Conservation (phyloP, 257 asterid genomes). For the Paraleonurus japonicus region DNA sequence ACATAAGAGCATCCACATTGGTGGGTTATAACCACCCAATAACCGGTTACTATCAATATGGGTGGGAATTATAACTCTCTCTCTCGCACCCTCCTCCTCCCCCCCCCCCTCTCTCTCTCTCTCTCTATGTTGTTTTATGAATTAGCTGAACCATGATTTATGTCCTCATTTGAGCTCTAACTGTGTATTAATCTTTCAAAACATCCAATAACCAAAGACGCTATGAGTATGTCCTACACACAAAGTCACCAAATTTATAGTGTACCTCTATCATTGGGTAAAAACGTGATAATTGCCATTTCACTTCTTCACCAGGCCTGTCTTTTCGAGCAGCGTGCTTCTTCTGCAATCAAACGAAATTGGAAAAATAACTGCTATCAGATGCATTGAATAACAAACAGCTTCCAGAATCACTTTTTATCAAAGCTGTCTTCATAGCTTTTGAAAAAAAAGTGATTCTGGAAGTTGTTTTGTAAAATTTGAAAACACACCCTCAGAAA, state of each 20-base stretch:
- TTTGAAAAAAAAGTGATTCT: too few relatives aligned
- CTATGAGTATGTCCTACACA: conserved; percentile 18
- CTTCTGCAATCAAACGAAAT: conserved; percentile 51
- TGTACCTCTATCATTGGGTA: conserved; percentile 95
- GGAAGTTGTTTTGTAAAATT: too few relatives aligned
- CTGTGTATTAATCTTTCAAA: conserved; percentile 19
- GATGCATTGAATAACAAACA: conserved; percentile 19
- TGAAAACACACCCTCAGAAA: too few relatives aligned
- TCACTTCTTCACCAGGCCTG: conserved; percentile 70
- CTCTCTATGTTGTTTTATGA: too few relatives aligned
- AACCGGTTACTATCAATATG: too few relatives aligned
- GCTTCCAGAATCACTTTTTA: too few relatives aligned
- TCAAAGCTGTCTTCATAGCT: too few relatives aligned
- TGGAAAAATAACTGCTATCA: conserved; percentile 9
- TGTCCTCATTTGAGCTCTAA: conserved; percentile 17
- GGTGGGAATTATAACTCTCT: too few relatives aligned
- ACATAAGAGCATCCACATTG: too few relatives aligned
- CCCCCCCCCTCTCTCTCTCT: too few relatives aligned
- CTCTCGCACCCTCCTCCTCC: too few relatives aligned
- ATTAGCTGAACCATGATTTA: conserved; percentile 5
- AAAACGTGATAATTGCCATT: conserved; percentile 93
- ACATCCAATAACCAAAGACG: conserved; percentile 6
- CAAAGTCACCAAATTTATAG: not conserved
- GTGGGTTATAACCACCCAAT: too few relatives aligned
- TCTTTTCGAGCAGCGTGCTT: conserved; percentile 89